Percentiles rank a stretch among this genome's conserved stretches.
Evolutionary conservation across 805 yeast species (phyloP).

Genomic region (Metschnikowia lachancei): DNA sequence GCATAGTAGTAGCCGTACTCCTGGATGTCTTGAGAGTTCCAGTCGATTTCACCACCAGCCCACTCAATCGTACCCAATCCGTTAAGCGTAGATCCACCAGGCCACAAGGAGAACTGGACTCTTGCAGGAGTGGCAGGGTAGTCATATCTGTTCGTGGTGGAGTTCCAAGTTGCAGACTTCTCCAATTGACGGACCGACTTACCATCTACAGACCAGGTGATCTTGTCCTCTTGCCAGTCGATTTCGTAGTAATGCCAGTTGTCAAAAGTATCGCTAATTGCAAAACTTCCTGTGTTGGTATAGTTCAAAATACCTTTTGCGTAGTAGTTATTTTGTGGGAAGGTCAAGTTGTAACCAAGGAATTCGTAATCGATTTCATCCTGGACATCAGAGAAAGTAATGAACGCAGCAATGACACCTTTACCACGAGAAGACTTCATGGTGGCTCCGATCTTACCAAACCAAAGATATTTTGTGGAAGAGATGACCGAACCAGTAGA

Average conservation of each 20-base stretch:
- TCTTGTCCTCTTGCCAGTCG: constrained; percentile 76
- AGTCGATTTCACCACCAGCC: constrained; percentile 86
- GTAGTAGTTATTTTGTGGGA: constrained; percentile 77
- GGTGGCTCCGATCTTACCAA: constrained; percentile 71
- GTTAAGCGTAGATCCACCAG: constrained; percentile 59
- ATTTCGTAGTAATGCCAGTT: constrained; percentile 72
- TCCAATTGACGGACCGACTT: constrained; percentile 59
- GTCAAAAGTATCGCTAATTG: constrained; percentile 54
- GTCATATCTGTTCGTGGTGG: constrained; percentile 52
- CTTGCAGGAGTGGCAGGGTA: constrained; percentile 76
- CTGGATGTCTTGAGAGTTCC: constrained; percentile 73
- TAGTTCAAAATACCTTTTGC: constrained; percentile 71
- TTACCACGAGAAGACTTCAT: constrained; percentile 69
- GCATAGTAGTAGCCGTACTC: constrained; percentile 82
- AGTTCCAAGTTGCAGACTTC: constrained; percentile 59
- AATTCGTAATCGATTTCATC: constrained; percentile 91
- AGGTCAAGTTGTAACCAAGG: constrained; percentile 68
- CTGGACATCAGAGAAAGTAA: constrained; percentile 76
- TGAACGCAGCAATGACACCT: constrained; percentile 85
- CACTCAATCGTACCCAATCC: constrained; percentile 68
- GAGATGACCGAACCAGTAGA: constrained; percentile 78
- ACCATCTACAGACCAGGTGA: constrained; percentile 76
- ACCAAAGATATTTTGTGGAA: constrained; percentile 80
- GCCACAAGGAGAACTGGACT: constrained; percentile 75
- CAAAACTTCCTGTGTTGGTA: constrained; percentile 49